Evolutionary conservation across 2,329 filamentous ascomycete species (phyloP).

Genomic region (Ciborinia camelliae): DNA sequence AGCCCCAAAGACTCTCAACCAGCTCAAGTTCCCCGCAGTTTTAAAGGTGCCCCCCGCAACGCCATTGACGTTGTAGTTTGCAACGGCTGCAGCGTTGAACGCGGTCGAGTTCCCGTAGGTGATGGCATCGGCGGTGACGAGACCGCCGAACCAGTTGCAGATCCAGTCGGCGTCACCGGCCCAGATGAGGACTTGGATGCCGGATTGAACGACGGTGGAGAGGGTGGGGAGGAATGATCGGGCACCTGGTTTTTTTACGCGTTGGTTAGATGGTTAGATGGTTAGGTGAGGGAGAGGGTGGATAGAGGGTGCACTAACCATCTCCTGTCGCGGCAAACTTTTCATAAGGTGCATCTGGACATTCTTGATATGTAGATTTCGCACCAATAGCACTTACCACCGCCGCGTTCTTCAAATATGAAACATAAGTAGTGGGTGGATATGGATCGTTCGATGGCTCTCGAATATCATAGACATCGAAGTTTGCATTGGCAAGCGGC

Average conservation of each 20-base stretch:
- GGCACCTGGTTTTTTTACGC: slow-evolving; percentile 32
- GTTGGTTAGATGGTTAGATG: background rate
- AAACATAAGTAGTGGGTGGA: slow-evolving; percentile 41
- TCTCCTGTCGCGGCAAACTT: slow-evolving; percentile 45
- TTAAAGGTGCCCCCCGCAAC: slow-evolving; percentile 49
- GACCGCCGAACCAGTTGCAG: slow-evolving; percentile 55
- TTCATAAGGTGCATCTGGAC: slow-evolving; percentile 39
- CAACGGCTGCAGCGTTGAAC: slow-evolving; percentile 41
- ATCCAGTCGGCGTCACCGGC: slow-evolving; percentile 54
- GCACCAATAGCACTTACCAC: slow-evolving; percentile 47
- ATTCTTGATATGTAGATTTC: slow-evolving; percentile 42
- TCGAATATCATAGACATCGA: slow-evolving; percentile 22
- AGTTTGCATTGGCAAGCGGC: slow-evolving; percentile 15
- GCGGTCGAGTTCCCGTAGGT: slow-evolving; percentile 42
- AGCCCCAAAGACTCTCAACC: slow-evolving; percentile 47
- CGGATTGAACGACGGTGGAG: slow-evolving; percentile 46
- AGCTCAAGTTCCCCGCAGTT: slow-evolving; percentile 47
- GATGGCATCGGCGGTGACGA: slow-evolving; percentile 46
- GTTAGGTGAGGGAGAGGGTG: background rate
- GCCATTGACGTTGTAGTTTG: slow-evolving; percentile 49
- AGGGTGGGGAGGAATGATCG: slow-evolving; percentile 46
- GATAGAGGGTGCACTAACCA: slow-evolving; percentile 28
- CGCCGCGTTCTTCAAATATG: slow-evolving; percentile 41
- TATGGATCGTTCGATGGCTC: slow-evolving; percentile 31
- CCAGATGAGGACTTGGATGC: slow-evolving; percentile 51